Percentiles rank a stretch among this genome's conserved stretches.
phyloP scores from a whole-genome alignment of 306 rosid species.

The Trichosanthes cucumerina region DNA sequence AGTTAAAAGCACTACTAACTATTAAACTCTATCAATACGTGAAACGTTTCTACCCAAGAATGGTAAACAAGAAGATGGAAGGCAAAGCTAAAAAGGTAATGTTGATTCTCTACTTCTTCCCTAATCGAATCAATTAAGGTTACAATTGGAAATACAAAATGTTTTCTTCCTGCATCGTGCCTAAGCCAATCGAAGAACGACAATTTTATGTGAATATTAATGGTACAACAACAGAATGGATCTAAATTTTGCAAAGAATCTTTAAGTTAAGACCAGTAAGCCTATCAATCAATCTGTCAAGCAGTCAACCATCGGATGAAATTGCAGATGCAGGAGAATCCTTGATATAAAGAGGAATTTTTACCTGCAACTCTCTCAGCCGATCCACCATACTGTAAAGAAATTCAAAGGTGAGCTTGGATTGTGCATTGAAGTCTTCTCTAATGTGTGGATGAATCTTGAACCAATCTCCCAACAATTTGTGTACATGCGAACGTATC shows the following conservation, averaged over 20 bases:
- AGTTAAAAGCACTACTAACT: not conserved
- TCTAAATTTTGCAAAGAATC: not conserved
- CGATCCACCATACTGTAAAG: slow-evolving; percentile 61
- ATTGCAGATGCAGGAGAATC: slow-evolving; percentile 13
- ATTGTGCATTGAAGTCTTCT: slow-evolving; percentile 74
- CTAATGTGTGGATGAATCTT: slow-evolving; percentile 80
- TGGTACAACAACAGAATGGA: not conserved
- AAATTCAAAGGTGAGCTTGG: slow-evolving; percentile 67
- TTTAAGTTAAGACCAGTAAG: not conserved
- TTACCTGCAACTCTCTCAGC: slow-evolving; percentile 57
- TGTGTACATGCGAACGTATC: slow-evolving; percentile 87
- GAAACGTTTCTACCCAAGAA: not conserved
- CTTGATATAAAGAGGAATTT: slow-evolving; percentile 63
- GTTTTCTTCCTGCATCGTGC: not conserved
- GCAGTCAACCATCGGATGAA: slow-evolving; percentile 9
- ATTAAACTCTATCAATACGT: not conserved
- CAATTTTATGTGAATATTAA: not conserved
- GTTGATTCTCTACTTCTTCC: not conserved
- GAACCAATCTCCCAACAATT: slow-evolving; percentile 91
- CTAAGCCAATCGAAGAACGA: not conserved
- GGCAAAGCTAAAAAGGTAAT: not conserved
- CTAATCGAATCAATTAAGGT: not conserved
- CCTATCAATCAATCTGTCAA: not conserved
- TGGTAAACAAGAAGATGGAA: not conserved
- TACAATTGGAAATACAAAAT: not conserved